phyloP scores from a whole-genome alignment of 2,329 filamentous ascomycete genomes.

The Leptoxyphium fumago region DNA sequence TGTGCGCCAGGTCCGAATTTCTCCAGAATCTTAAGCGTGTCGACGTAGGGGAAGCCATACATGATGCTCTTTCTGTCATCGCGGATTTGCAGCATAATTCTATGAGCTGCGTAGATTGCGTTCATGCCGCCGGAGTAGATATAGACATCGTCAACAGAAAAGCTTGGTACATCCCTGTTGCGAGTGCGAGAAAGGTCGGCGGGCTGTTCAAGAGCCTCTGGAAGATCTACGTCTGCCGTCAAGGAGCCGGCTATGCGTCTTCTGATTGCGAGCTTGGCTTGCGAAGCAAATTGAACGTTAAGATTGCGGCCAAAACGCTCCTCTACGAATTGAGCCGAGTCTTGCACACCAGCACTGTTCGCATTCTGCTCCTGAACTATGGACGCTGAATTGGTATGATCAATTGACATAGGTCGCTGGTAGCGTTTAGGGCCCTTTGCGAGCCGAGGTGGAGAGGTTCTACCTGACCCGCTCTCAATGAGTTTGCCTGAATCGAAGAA shows the following conservation, averaged over 20 bases:
- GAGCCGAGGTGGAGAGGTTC: constrained; percentile 23
- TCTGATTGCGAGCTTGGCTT: constrained; percentile 73
- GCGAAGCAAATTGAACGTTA: constrained; percentile 59
- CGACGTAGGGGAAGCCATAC: constrained; percentile 95
- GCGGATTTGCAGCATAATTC: constrained; percentile 50
- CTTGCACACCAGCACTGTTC: constrained; percentile 34
- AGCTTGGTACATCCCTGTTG: constrained; percentile 38
- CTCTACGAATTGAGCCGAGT: constrained; percentile 73
- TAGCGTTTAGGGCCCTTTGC: constrained; percentile 68
- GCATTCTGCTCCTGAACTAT: constrained; percentile 8
- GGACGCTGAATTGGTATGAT: constrained; percentile 10
- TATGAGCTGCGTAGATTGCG: constrained; percentile 80
- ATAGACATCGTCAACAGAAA: constrained; percentile 77
- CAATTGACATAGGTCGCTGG: constrained; percentile 46
- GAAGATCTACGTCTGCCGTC: constrained; percentile 53
- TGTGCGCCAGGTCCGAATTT: constrained; percentile 84
- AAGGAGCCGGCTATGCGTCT: constrained; percentile 80
- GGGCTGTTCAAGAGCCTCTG: constrained; percentile 36
- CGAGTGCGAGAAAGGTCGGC: constrained; percentile 22
- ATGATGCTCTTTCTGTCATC: constrained; percentile 63
- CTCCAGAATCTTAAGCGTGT: constrained; percentile 85
- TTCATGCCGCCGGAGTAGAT: constrained; percentile 88
- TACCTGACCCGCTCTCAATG: constrained; percentile 31
- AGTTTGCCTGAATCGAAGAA: constrained; percentile 57
- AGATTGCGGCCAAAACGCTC: constrained; percentile 89